Base-by-base conservation (phyloP, 208 protist species). In the Naegleria gruberi region DNA sequence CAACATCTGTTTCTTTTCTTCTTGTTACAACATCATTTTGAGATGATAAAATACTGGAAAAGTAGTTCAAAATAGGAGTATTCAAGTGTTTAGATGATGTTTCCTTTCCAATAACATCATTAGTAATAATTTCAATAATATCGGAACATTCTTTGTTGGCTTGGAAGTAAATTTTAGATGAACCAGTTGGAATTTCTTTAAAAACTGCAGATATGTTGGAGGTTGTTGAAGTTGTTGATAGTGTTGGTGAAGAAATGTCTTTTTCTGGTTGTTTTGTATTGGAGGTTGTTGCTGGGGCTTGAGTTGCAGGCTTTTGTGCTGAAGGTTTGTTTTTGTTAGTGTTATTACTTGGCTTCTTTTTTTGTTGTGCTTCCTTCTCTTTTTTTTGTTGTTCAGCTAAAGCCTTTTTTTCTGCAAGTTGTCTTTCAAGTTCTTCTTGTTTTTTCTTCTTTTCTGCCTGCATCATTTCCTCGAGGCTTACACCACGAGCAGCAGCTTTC, bases 11-110 rank as follows among this genome's bases (percentile, higher is more conserved):
- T 46, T 86, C 82, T 34, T 46, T 86, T 42, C 17, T 46, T 43
- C 82, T 43, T 43, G 82, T 86, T 1, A 26, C 37, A 8, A 46
- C 42, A 86, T 86, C 82, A n/a, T 86, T 86, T 46, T 86, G 82
- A 34, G 41, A 23, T 17, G 15, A 10, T 30, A 86, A 46, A 42
- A 86, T 46, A 46, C 82, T 46, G 4, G 41, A 30, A 10, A 86
- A 47, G n/a, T 86, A 86, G 41, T 86, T 86, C 15, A 86, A 42
- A 37, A 86, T 86, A 17, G 82, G 82, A 42, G 17, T 23, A 47
- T 86, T 40, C 37, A 86, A 47, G 7, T 44, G 17, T 86, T 86
- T 42, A 19, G 34, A 4, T 19, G 51, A 65, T 65, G 51, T 82
- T 34, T 42, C 74, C 30, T 82, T 42, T 43, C 34, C 74, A 42